Conservation (phyloP, 345 rosid species). For the Crucihimalaya himalaica region DNA sequence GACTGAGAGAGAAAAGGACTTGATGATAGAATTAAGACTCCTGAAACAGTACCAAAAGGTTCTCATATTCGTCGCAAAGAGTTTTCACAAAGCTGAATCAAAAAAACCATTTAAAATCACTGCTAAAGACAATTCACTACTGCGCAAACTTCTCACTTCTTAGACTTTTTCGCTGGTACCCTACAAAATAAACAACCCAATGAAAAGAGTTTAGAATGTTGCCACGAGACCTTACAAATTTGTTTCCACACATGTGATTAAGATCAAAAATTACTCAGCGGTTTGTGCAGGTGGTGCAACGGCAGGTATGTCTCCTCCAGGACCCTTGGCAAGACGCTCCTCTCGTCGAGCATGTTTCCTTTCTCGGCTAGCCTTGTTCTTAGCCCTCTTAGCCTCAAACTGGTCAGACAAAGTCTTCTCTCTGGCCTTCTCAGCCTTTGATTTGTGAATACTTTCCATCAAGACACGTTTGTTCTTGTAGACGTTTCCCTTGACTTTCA, state of each 20-base stretch:
- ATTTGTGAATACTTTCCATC: slow-evolving; percentile 96
- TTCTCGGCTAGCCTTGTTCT: slow-evolving; percentile 97
- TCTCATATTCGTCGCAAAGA: slow-evolving; percentile 11
- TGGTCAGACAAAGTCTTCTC: slow-evolving; percentile 93
- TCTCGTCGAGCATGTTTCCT: slow-evolving; percentile 86
- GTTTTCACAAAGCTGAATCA: slow-evolving; percentile 25
- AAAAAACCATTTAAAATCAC: slow-evolving; percentile 26
- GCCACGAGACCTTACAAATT: not conserved
- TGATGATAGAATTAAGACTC: not conserved
- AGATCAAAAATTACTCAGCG: slow-evolving; percentile 39
- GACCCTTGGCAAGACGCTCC: slow-evolving; percentile 89
- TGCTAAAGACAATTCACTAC: not conserved
- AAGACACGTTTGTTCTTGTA: slow-evolving; percentile 94
- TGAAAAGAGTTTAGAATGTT: not conserved
- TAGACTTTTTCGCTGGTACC: slow-evolving; percentile 48
- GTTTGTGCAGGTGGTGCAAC: slow-evolving; percentile 48
- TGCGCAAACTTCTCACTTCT: slow-evolving; percentile 46
- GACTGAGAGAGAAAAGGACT: not conserved
- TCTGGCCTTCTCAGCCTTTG: slow-evolving; percentile 96
- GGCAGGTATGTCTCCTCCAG: slow-evolving; percentile 53
- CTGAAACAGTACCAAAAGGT: not conserved
- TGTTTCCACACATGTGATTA: not conserved
- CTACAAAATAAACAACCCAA: slow-evolving; percentile 37
- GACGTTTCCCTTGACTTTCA: slow-evolving; percentile 96
- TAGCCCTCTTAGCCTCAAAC: slow-evolving; percentile 93